Conservation (phyloP, 1,139 yeast genomes). For the Diutina siamensis region DNA sequence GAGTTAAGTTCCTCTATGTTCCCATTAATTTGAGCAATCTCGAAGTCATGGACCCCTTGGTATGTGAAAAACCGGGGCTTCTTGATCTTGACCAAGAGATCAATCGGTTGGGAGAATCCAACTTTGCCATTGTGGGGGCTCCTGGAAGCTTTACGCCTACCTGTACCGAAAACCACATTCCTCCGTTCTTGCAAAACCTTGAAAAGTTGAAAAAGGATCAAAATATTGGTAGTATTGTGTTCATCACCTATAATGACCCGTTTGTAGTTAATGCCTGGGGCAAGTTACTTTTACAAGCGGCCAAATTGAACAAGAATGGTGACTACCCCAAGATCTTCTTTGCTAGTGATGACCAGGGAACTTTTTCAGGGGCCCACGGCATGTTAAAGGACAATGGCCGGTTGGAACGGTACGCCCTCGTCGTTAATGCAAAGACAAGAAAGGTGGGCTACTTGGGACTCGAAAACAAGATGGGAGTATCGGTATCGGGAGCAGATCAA, state of each 20-base stretch:
- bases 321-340: conserved; percentile 35
- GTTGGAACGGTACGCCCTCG: conserved; percentile 56
- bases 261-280: conserved; percentile 80
- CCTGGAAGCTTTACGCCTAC: conserved; percentile 94
- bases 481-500: conserved; percentile 11
- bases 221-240: conserved; percentile 63
- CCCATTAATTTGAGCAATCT: conserved; percentile 34
- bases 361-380: conserved; percentile 14
- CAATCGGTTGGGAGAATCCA: conserved; percentile 14
- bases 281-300: conserved; percentile 47
- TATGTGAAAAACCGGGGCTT: conserved; percentile 42
- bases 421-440: conserved; percentile 36
- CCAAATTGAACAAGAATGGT: conserved; percentile 21
- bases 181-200: conserved; percentile 49
- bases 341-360: conserved; percentile 29
- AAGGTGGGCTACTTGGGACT: conserved; percentile 11
- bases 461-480: conserved; percentile 11
- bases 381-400: conserved; percentile 26
- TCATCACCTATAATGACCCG: conserved; percentile 72
- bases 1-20: conserved; percentile 42
- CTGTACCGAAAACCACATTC: conserved; percentile 74
- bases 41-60: conserved; percentile 29
- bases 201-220: conserved; percentile 38
- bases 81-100: conserved; percentile 35
- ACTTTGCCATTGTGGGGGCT: conserved; percentile 63